A percentile compares a stretch with the other conserved stretches of the same genome.
phyloP scores from a whole-genome alignment of 441 rosid species.

The Croton setiger region DNA sequence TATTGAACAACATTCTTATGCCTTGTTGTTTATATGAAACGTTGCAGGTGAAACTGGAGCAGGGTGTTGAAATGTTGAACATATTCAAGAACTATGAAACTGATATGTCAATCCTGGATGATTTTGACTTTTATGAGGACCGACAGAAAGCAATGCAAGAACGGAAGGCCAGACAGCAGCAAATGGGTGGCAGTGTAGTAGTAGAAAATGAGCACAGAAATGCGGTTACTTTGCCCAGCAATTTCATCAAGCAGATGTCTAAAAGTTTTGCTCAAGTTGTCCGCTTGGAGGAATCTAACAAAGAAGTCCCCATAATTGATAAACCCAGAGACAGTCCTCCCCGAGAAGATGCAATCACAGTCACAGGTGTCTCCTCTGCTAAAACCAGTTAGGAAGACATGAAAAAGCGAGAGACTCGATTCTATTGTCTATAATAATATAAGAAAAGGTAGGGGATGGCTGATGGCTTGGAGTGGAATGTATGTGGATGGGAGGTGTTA shows the following conservation, averaged over 20 bases:
- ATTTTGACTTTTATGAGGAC: slow-evolving; percentile 68
- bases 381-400: slow-evolving; percentile 39
- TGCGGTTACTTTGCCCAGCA: slow-evolving; percentile 18
- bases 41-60: slow-evolving; percentile 64
- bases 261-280: slow-evolving; percentile 43
- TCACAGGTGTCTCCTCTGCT: slow-evolving; percentile 31
- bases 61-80: slow-evolving; percentile 70
- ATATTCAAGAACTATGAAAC: slow-evolving; percentile 62
- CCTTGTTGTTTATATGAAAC: neutral
- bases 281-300: slow-evolving; percentile 33
- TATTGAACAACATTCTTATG: neutral
- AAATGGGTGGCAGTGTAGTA: slow-evolving; percentile 23
- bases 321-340: slow-evolving; percentile 28
- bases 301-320: slow-evolving; percentile 27
- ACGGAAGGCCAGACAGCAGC: slow-evolving; percentile 50
- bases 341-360: slow-evolving; percentile 29
- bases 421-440: slow-evolving; percentile 17
- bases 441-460: slow-evolving; percentile 26
- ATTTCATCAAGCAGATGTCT: slow-evolving; percentile 41
- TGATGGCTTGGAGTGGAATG: slow-evolving; percentile 14
- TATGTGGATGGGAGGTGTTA: slow-evolving; percentile 27
- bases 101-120: slow-evolving; percentile 59
- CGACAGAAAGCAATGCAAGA: slow-evolving; percentile 53
- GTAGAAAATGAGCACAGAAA: slow-evolving; percentile 51
- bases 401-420: slow-evolving; percentile 2